Conservation (phyloP, 2,329 filamentous ascomycete genomes). For the Cryphonectria nitschkei region DNA sequence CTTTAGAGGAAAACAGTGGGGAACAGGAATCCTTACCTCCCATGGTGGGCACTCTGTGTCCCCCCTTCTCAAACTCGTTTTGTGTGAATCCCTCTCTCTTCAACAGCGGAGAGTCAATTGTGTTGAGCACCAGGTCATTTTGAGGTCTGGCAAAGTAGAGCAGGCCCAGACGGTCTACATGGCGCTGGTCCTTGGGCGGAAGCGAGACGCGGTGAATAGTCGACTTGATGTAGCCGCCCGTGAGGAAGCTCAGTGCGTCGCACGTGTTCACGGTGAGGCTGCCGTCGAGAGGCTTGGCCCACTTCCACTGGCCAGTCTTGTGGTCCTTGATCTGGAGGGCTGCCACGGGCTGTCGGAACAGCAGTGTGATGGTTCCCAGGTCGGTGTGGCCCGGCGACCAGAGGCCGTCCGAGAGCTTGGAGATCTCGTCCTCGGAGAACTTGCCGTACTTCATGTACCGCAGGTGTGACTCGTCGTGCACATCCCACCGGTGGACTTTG, state of each 20-base stretch:
- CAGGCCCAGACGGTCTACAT: slow-evolving; percentile 52
- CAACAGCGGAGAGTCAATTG: slow-evolving; percentile 44
- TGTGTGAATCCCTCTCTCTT: slow-evolving; percentile 39
- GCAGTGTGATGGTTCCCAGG: slow-evolving; percentile 54
- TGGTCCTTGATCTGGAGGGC: slow-evolving; percentile 53
- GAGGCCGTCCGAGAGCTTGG: slow-evolving; percentile 42
- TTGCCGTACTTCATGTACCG: slow-evolving; percentile 63
- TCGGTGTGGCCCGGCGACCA: slow-evolving; percentile 53
- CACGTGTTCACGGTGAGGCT: slow-evolving; percentile 53
- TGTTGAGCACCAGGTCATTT: slow-evolving; percentile 43
- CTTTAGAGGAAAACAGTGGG: background rate
- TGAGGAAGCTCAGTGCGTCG: slow-evolving; percentile 49
- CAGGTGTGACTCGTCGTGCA: slow-evolving; percentile 56
- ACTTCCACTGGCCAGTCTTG: slow-evolving; percentile 48
- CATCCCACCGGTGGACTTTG: slow-evolving; percentile 54
- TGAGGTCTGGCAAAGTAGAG: slow-evolving; percentile 55
- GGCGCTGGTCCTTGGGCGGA: slow-evolving; percentile 45
- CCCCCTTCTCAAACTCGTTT: slow-evolving; percentile 44
- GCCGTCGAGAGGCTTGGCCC: slow-evolving; percentile 46
- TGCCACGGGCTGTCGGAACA: slow-evolving; percentile 59
- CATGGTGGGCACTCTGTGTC: slow-evolving; percentile 40
- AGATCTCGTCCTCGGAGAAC: slow-evolving; percentile 53
- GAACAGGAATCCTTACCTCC: slow-evolving; percentile 31
- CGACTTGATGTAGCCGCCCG: slow-evolving; percentile 46
- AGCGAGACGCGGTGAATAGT: slow-evolving; percentile 43